Base-by-base conservation (phyloP, 306 rosid genomes). In the Senna siamea region DNA sequence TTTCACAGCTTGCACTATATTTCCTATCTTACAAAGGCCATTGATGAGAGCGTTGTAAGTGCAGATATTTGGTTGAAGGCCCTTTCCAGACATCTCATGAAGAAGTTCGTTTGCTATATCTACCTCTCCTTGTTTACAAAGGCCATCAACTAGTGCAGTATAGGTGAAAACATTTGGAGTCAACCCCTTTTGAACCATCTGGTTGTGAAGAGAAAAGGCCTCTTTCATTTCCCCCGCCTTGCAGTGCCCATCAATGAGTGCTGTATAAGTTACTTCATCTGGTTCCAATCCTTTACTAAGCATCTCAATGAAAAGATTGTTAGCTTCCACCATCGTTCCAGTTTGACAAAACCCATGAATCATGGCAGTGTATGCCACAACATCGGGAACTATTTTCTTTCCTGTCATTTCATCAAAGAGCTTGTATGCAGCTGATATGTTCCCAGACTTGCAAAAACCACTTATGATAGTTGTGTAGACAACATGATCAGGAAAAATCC, bases 1-100 rank as follows among this genome's bases (percentile, higher is more conserved):
- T 53, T 74, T 86, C 67, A 87, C 78, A 12, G 93, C 97, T 67
- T 90, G 88, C 47, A 8, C 77, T 75, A 89, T 72, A 75, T 89
- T 83, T 71, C 97, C 98, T 12, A 85, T 69, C 87, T 90, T 90
- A 83, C 98, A 93, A 78, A 87, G 90, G 71, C 96, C 97, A 74
- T 93, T 91, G 52, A 90, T 52, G 34, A 91, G 76, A 20, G 92
- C 32, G 65, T 93, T 93, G 86, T 89, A 93, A 34, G 90, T 87
- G 87, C 69, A 86, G 61, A 93, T 77, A 82, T 93, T 93, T 50
- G 84, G 88, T 79, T 85, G 90, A 80, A 93, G 93, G 73, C 96
- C 98, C 76, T 87, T 90, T 34, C 5, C 80, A 23, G 84, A 51
- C 93, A 93, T 87, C 84, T 93, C 96, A 69, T 81, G 87, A 75